These are phyloP conservation scores for Globisporangium paroecandrum DNA, from an alignment of 352 stramenopile genomes.

Conservation along the genomic window DNA sequence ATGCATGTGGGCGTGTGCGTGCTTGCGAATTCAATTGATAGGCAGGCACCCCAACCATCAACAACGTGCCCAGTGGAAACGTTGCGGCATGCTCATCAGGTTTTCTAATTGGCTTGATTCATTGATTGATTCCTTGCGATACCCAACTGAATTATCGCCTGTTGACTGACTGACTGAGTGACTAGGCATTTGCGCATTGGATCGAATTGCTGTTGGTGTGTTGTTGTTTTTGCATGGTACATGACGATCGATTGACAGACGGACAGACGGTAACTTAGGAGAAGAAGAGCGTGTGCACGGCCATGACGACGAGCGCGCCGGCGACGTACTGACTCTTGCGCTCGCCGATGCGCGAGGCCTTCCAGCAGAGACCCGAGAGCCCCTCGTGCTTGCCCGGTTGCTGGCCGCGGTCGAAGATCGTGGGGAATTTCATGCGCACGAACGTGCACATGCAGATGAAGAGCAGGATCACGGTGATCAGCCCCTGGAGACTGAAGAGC, in stretches of 20 bases:
- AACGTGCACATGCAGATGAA: constrained; percentile 98
- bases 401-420: constrained; percentile 91
- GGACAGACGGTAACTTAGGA: constrained; percentile 22
- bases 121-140: neutral
- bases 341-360: constrained; percentile 89
- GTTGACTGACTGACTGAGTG: neutral
- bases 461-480: constrained; percentile 95
- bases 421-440: constrained; percentile 93
- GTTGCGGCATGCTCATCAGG: neutral
- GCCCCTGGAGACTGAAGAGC: constrained; percentile 96
- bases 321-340: constrained; percentile 90
- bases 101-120: neutral
- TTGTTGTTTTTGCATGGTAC: constrained; percentile 5
- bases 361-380: constrained; percentile 89
- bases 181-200: neutral
- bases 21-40: neutral
- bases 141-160: neutral
- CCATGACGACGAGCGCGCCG: constrained; percentile 82
- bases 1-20: neutral
- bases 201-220: neutral
- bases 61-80: too few relatives aligned
- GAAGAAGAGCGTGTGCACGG: constrained; percentile 91
- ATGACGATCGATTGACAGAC: constrained; percentile 2
- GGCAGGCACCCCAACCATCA: too few relatives aligned
- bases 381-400: constrained; percentile 84